phyloP scores from a whole-genome alignment of 352 stramenopile genomes.

The Phytophthora brassicae region DNA sequence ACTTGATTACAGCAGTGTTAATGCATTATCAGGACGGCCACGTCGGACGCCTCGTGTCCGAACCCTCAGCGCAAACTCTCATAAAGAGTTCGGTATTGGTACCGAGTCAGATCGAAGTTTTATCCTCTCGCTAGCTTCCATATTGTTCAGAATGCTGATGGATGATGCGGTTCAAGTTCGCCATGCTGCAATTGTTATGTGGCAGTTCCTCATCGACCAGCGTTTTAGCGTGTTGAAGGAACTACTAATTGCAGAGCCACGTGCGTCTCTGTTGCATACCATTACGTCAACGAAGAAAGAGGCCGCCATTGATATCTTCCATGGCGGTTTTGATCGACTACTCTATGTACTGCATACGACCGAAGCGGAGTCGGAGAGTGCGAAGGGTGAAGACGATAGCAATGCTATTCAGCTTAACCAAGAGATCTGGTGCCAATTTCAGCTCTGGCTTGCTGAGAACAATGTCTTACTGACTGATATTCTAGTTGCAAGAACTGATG shows the following conservation, averaged over 20 bases:
- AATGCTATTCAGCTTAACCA: conserved; percentile 27
- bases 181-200: conserved; percentile 51
- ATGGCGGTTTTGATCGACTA: conserved; percentile 71
- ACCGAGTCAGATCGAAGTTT: conserved; percentile 74
- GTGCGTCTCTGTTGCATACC: conserved; percentile 61
- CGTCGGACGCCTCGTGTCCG: conserved; percentile 47
- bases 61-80: conserved; percentile 40
- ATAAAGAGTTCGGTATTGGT: conserved; percentile 74
- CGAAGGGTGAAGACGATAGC: conserved; percentile 1
- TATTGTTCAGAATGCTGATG: conserved; percentile 66
- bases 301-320: conserved; percentile 64
- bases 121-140: conserved; percentile 54
- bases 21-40: conserved; percentile 1
- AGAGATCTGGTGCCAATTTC: conserved; percentile 76
- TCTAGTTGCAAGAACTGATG: conserved; percentile 61
- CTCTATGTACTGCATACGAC: conserved; percentile 33
- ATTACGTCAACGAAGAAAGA: conserved; percentile 79
- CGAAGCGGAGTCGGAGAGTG: not conserved
- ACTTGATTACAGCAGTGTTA: conserved; percentile 7
- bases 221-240: conserved; percentile 74
- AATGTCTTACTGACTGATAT: conserved; percentile 63
- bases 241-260: conserved; percentile 72
- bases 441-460: conserved; percentile 78
- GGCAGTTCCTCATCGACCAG: conserved; percentile 78
- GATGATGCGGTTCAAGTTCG: conserved; percentile 54